A percentile compares a stretch with the other conserved stretches of the same genome.
Evolutionary conservation across 345 rosid genomes (phyloP).

Genomic region (Lumnitzera littorea): DNA sequence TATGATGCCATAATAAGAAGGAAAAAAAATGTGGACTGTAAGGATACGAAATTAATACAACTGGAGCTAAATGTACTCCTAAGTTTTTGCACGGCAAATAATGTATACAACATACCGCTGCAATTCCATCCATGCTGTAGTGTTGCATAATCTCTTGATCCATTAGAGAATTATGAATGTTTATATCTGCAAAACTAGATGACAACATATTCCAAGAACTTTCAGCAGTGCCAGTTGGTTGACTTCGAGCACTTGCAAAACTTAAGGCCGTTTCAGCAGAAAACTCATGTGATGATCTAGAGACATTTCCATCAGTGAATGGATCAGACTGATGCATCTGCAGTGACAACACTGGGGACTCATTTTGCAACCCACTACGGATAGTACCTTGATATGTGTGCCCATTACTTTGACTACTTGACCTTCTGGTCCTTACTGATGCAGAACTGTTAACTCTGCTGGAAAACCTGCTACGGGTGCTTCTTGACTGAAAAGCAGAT

Average conservation of each 20-base stretch:
- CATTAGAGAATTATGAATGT: conserved; percentile 28
- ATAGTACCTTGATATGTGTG: conserved; percentile 35
- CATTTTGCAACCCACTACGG: conserved; percentile 25
- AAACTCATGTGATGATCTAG: conserved; percentile 21
- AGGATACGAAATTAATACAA: neutral
- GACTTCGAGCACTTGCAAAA: neutral
- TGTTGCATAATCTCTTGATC: conserved; percentile 47
- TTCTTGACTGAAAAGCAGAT: conserved; percentile 54
- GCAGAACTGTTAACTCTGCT: conserved; percentile 32
- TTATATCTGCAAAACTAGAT: conserved; percentile 49
- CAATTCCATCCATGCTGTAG: conserved; percentile 73
- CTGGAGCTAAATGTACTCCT: neutral
- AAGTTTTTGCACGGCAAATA: neutral
- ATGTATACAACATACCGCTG: conserved; percentile 50
- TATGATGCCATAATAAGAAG: no score
- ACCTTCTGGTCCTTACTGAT: conserved; percentile 49
- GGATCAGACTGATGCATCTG: conserved; percentile 38
- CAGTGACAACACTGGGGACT: conserved; percentile 21
- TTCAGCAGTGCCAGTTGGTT: conserved; percentile 28
- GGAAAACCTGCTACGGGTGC: conserved; percentile 34
- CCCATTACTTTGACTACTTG: conserved; percentile 33
- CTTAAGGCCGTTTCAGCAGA: conserved; percentile 23
- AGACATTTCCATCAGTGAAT: conserved; percentile 33
- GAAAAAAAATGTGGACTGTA: no score
- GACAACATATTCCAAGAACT: conserved; percentile 34